Evolutionary conservation across 225 moss, liverwort and hornwort genomes (phyloP), one percentile per base, ranked within the genome.

Genomic region (Rhytidiadelphus loreus): DNA sequence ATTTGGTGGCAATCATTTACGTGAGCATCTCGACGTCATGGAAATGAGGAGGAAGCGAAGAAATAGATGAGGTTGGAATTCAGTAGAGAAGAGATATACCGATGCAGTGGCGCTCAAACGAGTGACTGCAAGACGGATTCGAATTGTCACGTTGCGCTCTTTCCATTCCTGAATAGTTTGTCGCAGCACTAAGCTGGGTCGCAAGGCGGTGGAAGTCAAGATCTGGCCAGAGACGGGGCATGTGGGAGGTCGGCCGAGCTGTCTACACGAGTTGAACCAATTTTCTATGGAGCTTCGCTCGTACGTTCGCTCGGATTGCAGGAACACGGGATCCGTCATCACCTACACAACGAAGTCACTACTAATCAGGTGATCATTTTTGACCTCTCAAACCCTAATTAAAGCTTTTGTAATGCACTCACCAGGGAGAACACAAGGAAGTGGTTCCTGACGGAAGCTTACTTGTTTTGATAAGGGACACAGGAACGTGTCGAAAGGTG

Each of bases 251-350:
- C 88, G 91, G 16, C 85, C 88, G 80, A 91, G 92, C 56, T 88
- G 91, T 62, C 90, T 91, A 65, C 93, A 94, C 48, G 91, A 83
- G 62, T 78, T 88, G 79, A 94, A 91, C 93, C 93, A 94, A 60
- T 88, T 86, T 88, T 94, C 90, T 77, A 92, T 92, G 3, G 90
- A 91, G 56, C 88, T 85, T 62, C 92, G 91, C 85, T 94, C 93
- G 43, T 92, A 94, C 23, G 91, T 91, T 80, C 89, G 89, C 73
- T 92, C 91, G 14, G 93, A 87, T 89, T 94, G 92, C 88, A 92
- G 72, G 85, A 92, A 90, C 87, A 94, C 93, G 18, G 93, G 93
- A 91, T 94, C 92, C 79, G 90, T 92, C 93, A 94, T 94, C 90
- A 94, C 91, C 93, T 94, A 56, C 71, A 86, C n/a, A 86, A 74